Evolutionary conservation across 371 early-diverging fungal genomes (phyloP).

Genomic region (Rhizopus stolonifer): DNA sequence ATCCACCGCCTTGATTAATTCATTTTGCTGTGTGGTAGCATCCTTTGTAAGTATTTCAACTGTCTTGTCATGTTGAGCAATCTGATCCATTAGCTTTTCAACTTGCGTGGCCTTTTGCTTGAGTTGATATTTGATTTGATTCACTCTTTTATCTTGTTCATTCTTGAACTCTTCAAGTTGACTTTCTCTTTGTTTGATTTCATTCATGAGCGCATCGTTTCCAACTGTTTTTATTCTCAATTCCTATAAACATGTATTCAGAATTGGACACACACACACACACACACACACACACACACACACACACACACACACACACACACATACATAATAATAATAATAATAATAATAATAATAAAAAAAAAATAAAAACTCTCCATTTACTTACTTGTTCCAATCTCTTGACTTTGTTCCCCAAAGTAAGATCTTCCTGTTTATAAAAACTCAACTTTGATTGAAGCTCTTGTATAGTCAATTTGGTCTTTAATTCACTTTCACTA

Average conservation of each 20-base stretch:
- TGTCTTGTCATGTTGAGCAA: no score
- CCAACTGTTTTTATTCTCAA: slow-evolving; percentile 23
- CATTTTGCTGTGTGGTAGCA: no score
- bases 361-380: no score
- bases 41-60: neutral
- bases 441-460: neutral
- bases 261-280: no score
- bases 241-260: slow-evolving; percentile 1
- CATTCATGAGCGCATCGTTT: slow-evolving; percentile 28
- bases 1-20: no score
- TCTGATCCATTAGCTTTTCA: slow-evolving; percentile 26
- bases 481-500: neutral
- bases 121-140: slow-evolving; percentile 34
- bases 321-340: no score
- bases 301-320: no score
- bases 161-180: slow-evolving; percentile 28
- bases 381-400: neutral
- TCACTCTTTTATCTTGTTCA: slow-evolving; percentile 17
- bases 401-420: neutral
- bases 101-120: slow-evolving; percentile 24
- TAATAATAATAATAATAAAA: no score
- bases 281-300: no score
- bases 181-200: slow-evolving; percentile 32
- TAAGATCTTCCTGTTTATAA: neutral
- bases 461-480: no score